These are phyloP conservation scores for Candida adriatica DNA, from an alignment of 805 yeast species.

Conservation along the genomic window DNA sequence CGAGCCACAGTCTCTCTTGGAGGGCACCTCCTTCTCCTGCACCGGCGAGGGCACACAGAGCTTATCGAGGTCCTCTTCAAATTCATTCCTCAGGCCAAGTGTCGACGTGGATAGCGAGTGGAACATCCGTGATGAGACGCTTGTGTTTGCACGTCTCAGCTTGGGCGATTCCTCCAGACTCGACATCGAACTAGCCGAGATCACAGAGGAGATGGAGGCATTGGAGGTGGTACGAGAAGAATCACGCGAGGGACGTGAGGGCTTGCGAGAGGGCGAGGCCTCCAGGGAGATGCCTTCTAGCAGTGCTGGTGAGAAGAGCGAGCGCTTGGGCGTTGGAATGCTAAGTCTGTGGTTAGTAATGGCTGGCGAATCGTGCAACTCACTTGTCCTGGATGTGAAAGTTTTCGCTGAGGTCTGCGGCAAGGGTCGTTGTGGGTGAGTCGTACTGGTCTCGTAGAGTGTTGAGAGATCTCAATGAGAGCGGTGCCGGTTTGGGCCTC, in stretches of 20 bases:
- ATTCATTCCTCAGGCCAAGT: slow-evolving; percentile 12
- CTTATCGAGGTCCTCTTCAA: slow-evolving; percentile 14
- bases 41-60: slow-evolving; percentile 25
- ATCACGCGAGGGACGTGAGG: slow-evolving; percentile 9
- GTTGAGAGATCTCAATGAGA: slow-evolving; percentile 8
- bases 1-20: slow-evolving; percentile 30
- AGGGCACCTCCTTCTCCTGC: slow-evolving; percentile 10
- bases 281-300: slow-evolving; percentile 5
- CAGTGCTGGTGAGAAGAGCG: slow-evolving; percentile 7
- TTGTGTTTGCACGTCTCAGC: slow-evolving; percentile 20
- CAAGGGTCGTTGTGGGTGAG: slow-evolving; percentile 33
- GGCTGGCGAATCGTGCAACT: too few relatives aligned
- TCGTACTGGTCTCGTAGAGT: slow-evolving; percentile 19
- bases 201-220: slow-evolving; percentile 18
- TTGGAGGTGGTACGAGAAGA: slow-evolving; percentile 18
- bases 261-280: slow-evolving; percentile 6
- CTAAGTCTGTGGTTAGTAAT: slow-evolving; percentile 7
- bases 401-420: slow-evolving; percentile 32
- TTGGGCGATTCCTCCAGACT: slow-evolving; percentile 13
- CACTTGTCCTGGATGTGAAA: slow-evolving; percentile 30
- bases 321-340: slow-evolving; percentile 16
- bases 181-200: slow-evolving; percentile 20
- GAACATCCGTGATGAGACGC: slow-evolving; percentile 11
- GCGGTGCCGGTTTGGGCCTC: slow-evolving; percentile 16
- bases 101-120: slow-evolving; percentile 17